Evolutionary conservation across 805 yeast species (phyloP).

Genomic region (Wickerhamomyces mucosus): DNA sequence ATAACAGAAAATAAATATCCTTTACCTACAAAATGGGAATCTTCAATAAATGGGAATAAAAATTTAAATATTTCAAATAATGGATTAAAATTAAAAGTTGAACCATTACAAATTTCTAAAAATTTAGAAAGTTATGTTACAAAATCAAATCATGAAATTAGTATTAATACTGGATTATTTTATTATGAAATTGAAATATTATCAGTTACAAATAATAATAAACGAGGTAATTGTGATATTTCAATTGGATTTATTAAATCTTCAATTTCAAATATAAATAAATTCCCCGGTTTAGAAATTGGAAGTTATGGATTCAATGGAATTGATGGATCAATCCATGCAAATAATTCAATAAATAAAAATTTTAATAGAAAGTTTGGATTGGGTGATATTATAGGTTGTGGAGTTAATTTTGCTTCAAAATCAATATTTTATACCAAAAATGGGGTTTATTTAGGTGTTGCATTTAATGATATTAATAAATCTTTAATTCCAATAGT

Average conservation of each 20-base stretch:
- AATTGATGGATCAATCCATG: conserved; percentile 35
- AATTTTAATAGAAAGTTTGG: conserved; percentile 39
- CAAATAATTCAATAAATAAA: conserved; percentile 29
- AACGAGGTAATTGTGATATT: conserved; percentile 21
- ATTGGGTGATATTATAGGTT: conserved; percentile 62
- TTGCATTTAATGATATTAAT: conserved; percentile 39
- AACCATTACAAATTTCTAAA: conserved; percentile 4
- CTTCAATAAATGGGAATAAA: conserved; percentile 1
- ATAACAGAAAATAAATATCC: conserved; percentile 8
- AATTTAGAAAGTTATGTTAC: conserved; percentile 16
- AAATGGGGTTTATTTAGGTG: conserved; percentile 61
- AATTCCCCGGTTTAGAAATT: conserved; percentile 38
- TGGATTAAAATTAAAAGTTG: conserved; percentile 10
- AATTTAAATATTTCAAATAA: conserved; percentile 5
- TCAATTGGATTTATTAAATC: conserved; percentile 37
- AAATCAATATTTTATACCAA: conserved; percentile 66
- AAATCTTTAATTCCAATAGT: conserved; percentile 36
- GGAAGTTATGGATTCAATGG: conserved; percentile 47
- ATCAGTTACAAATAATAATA: conserved; percentile 26
- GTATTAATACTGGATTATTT: conserved; percentile 34
- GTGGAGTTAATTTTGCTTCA: conserved; percentile 67
- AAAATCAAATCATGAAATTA: conserved; percentile 27
- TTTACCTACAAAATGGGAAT: conserved; percentile 15
- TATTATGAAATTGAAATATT: conserved; percentile 40
- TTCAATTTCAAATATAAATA: conserved; percentile 17